phyloP scores from a whole-genome alignment of 2,329 filamentous ascomycete genomes.

The Fusarium brevicatenulatum region DNA sequence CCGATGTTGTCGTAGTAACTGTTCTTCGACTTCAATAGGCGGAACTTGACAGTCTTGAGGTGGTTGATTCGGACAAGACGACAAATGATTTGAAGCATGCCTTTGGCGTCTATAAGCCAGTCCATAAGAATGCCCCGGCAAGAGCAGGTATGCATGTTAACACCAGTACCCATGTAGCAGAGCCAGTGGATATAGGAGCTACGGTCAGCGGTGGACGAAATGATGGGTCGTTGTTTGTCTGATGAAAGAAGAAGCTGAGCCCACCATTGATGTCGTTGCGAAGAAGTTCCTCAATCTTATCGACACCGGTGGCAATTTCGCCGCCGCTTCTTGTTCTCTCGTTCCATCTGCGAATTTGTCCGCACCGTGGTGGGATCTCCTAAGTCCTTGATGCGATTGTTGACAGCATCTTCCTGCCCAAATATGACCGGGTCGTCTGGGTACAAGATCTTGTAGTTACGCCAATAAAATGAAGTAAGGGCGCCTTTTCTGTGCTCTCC shows the following conservation, averaged over 20 bases:
- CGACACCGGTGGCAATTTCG: rapidly evolving
- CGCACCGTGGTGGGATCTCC: background rate
- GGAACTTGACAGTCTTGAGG: background rate
- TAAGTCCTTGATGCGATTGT: background rate
- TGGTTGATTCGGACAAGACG: background rate
- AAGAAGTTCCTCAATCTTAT: background rate
- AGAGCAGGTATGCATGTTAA: background rate
- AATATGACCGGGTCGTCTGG: background rate
- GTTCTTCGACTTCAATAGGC: background rate
- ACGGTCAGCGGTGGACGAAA: background rate
- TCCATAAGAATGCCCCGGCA: background rate
- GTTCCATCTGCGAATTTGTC: background rate
- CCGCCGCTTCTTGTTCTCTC: background rate
- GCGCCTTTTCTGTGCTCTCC: background rate
- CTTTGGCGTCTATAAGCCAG: background rate
- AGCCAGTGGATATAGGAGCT: background rate
- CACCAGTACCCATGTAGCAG: background rate
- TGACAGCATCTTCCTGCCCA: background rate
- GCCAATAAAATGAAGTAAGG: background rate
- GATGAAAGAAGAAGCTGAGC: background rate
- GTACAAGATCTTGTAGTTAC: background rate
- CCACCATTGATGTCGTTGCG: background rate
- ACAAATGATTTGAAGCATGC: background rate
- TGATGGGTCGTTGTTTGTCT: background rate
- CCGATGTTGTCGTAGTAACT: background rate